A percentile compares a stretch with the other conserved stretches of the same genome.
Conservation (phyloP, 257 asterid species). For the Lycium ferocissimum region DNA sequence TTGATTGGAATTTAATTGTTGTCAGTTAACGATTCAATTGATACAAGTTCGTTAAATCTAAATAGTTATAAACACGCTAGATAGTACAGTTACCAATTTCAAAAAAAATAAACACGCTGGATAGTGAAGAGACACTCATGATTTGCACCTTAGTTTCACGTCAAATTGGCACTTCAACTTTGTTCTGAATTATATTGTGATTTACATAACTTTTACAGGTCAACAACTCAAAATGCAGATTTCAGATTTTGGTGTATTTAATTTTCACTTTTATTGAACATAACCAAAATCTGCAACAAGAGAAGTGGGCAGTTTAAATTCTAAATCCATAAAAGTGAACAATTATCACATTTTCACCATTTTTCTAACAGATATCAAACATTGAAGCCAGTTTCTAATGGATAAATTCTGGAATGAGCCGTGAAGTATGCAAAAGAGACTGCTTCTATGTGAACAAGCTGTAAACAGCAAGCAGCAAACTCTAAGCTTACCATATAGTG, state of each 20-base stretch:
- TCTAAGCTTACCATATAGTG: conserved; percentile 15
- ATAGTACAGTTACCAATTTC: too few species aligned
- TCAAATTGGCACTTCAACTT: background rate
- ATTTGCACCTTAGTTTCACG: background rate
- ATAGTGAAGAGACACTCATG: background rate
- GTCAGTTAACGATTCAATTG: background rate
- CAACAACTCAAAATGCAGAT: background rate
- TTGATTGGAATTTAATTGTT: background rate
- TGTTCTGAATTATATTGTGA: conserved; percentile 1
- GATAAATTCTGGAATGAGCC: conserved; percentile 4
- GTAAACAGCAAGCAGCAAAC: conserved; percentile 18
- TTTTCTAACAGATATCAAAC: background rate
- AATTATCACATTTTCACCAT: background rate
- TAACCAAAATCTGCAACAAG: background rate
- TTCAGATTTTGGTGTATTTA: conserved; percentile 16
- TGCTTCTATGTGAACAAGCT: background rate
- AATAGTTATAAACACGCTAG: background rate
- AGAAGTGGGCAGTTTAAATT: background rate
- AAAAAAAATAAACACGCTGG: background rate
- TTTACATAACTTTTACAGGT: background rate
- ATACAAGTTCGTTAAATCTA: background rate
- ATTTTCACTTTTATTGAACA: conserved; percentile 2
- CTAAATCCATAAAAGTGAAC: background rate
- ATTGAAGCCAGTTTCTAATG: background rate
- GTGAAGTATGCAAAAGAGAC: background rate